Base-by-base conservation (phyloP, 208 protist species). In the Polymyxa betae region DNA sequence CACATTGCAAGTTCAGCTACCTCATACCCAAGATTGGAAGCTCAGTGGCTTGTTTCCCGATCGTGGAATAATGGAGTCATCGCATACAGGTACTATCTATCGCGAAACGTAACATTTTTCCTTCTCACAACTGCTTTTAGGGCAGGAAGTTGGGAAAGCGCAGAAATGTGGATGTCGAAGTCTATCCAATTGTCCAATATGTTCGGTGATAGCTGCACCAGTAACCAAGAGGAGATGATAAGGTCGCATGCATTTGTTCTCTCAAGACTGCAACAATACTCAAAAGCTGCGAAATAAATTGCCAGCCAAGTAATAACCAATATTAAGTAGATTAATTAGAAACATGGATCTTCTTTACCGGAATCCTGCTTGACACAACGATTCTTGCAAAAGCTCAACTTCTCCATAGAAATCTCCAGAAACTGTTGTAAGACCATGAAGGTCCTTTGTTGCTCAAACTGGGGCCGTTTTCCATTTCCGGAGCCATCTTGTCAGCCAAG, bases 1-100 rank as follows among this genome's bases (percentile, higher is more conserved):
- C n/a, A n/a, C n/a, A 82, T 82, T 38, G 16, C 16, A 60, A 24
- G 24, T 60, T 60, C 49, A 5, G 5, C 24, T 29, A 5, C 72
- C 12, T 82, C n/a, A 43, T 82, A 82, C 40, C 72, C 72, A 82
- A 82, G 35, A 43, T n/a, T 82, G 72, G 72, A 82, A n/a, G 72
- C 72, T 20, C n/a, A 35, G 10, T 82, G 72, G 72, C n/a, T 82
- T 45, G 35, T 82, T 38, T 5, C 72, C 35, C 5, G 72, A 45
- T 5, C 72, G 12, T 82, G 72, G 72, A 82, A 82, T 82, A 82
- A 82, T 35, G 72, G 72, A 35, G 72, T 82, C 35, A 12, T 82
- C 35, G 10, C 16, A 5, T 82, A 45, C n/a, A 82, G 72, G 72
- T 82, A 16, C 5, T 20, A 82, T n/a, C 72, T 82, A 5, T 20